Percentiles rank a stretch among this genome's conserved stretches.
These are phyloP conservation scores for Talaromyces sp. DNA, from an alignment of 2,329 filamentous ascomycete genomes.

Conservation along the genomic window DNA sequence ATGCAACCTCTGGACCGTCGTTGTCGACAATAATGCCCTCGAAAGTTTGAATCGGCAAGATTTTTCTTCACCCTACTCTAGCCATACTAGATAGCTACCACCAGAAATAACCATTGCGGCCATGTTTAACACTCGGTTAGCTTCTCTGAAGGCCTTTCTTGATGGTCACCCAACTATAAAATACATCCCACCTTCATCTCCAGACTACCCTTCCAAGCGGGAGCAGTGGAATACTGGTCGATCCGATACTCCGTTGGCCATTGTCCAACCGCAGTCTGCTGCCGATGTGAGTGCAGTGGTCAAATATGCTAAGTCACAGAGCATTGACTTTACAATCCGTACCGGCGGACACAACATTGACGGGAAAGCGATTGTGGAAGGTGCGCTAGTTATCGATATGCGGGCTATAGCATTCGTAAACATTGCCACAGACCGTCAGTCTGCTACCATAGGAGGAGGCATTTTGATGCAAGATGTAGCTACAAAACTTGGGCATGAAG, in stretches of 20 bases:
- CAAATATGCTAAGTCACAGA: constrained; percentile 14
- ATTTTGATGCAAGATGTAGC: constrained; percentile 26
- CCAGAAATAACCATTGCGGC: no score
- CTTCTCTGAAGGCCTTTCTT: background rate
- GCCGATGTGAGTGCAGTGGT: constrained; percentile 21
- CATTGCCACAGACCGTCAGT: constrained; percentile 21
- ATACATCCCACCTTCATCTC: background rate
- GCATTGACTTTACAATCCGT: constrained; percentile 22
- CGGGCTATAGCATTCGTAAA: constrained; percentile 29
- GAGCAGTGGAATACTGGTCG: background rate
- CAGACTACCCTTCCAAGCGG: background rate
- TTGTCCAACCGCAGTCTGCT: constrained; percentile 22
- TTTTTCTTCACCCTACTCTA: no score
- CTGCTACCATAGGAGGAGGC: constrained; percentile 34
- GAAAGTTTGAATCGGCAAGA: no score
- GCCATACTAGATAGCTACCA: no score
- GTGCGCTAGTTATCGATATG: constrained; percentile 33
- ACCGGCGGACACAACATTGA: constrained; percentile 33
- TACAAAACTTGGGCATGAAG: constrained; percentile 21
- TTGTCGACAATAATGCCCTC: no score
- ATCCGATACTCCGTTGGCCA: constrained; percentile 11
- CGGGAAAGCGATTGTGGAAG: constrained; percentile 24
- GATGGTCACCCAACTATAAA: constrained; percentile 11
- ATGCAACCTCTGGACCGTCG: no score
- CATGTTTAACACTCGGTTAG: background rate